Evolutionary conservation across 1,139 yeast genomes (phyloP), one percentile per base, ranked within the genome.

Genomic region (Zygosaccharomyces pseudobailii): DNA sequence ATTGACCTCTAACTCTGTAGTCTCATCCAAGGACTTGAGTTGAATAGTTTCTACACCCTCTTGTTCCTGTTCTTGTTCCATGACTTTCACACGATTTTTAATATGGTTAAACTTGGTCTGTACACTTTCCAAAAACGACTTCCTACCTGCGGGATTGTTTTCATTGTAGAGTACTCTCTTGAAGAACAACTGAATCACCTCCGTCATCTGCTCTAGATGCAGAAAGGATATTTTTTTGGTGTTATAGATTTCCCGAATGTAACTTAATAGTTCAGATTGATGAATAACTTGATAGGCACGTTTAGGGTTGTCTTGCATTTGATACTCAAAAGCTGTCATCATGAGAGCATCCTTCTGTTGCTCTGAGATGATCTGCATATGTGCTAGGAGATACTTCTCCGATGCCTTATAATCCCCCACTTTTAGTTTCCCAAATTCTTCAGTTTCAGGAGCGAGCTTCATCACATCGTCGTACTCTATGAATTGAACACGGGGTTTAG

Each of bases 251-350:
- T 84, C 86, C 13, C 82, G 74, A 47, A 86, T 71, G 64, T 88
- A 92, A 62, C 89, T 95, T 50, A 92, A 68, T 36, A 92, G 69
- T 56, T 88, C 77, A 1, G 96, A 84, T 62, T 88, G 95, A 62
- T 82, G 86, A 39, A 92, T 82, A 27, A 84, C 77, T 51, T 79
- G 84, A 54, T 74, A 76, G 1, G 90, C 80, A 10, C 67, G 63
- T 4, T 55, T 51, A 0, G 77, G 63, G 45, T 87, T 75, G 17
- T 81, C 84, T 7, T 75, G 79, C 51, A 90, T 74, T 64, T 89
- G 89, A 46, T 75, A 72, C 59, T 92, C 96, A 65, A 92, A 94
- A 0, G 97, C 95, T 23, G 84, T 82, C 96, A 92, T 90, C 63
- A 90, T 73, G 50, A 94, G 77, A 0, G 96, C 90, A 67, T 94